A percentile compares a stretch with the other conserved stretches of the same genome.
Evolutionary conservation across 108 stramenopile genomes (phyloP).

Genomic region (Bacterosira constricta): DNA sequence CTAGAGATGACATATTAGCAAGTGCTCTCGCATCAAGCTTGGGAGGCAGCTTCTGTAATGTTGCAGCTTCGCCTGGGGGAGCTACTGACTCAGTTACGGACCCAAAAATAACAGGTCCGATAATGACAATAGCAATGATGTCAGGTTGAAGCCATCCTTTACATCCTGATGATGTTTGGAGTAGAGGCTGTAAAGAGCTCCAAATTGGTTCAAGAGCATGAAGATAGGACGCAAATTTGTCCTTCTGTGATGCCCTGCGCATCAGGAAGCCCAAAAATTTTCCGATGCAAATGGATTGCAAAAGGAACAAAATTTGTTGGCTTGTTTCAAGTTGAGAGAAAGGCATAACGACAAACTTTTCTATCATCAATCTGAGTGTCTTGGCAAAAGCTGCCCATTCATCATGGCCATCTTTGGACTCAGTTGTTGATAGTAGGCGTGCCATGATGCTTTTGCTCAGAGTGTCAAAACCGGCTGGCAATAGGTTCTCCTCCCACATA

Average conservation of each 20-base stretch:
- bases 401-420: background rate
- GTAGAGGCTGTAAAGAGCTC: conserved; percentile 31
- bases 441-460: background rate
- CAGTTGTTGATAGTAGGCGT: background rate
- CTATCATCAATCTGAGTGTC: conserved; percentile 17
- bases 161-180: background rate
- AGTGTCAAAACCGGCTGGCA: background rate
- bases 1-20: conserved; percentile 26
- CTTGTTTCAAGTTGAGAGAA: conserved; percentile 5
- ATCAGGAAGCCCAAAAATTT: conserved; percentile 7
- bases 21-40: conserved; percentile 20
- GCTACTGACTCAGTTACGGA: conserved; percentile 26
- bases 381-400: conserved; percentile 7
- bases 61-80: background rate
- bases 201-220: conserved; percentile 45
- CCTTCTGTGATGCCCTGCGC: background rate
- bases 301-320: conserved; percentile 26
- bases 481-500: background rate
- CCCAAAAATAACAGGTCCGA: conserved; percentile 40
- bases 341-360: conserved; percentile 25
- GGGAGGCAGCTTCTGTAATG: background rate
- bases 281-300: conserved; percentile 28
- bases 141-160: conserved; percentile 19
- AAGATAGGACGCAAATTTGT: conserved; percentile 23
- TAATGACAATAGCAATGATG: conserved; percentile 20